Evolutionary conservation across 805 yeast genomes (phyloP).

Genomic region (Teunomyces cretensis): DNA sequence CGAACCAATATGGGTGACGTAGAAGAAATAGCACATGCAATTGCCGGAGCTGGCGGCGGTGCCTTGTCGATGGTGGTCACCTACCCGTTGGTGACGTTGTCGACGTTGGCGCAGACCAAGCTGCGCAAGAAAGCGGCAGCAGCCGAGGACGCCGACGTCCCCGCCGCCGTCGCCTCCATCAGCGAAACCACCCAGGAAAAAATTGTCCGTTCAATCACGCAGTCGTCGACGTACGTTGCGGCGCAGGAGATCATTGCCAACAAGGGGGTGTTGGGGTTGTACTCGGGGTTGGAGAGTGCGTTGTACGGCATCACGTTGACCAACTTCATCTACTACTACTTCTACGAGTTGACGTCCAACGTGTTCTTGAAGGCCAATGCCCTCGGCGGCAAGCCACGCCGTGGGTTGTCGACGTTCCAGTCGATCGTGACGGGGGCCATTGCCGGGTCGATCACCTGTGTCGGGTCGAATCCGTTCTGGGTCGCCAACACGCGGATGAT

Average conservation of each 20-base stretch:
- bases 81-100: slow-evolving; percentile 83
- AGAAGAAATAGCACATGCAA: slow-evolving; percentile 76
- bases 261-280: slow-evolving; percentile 69
- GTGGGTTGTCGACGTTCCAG: slow-evolving; percentile 59
- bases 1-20: slow-evolving; percentile 32
- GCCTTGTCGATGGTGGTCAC: slow-evolving; percentile 84
- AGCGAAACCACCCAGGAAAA: slow-evolving; percentile 15
- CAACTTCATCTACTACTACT: slow-evolving; percentile 87
- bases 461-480: slow-evolving; percentile 89
- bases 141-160: slow-evolving; percentile 4
- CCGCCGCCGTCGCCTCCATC: slow-evolving; percentile 11
- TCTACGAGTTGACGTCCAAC: slow-evolving; percentile 71
- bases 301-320: slow-evolving; percentile 81
- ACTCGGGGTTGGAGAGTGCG: slow-evolving; percentile 87
- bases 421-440: slow-evolving; percentile 76
- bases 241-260: slow-evolving; percentile 46
- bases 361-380: slow-evolving; percentile 39
- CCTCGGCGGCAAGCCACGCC: slow-evolving; percentile 19
- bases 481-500: slow-evolving; percentile 91
- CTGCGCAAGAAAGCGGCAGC: slow-evolving; percentile 22
- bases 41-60: slow-evolving; percentile 94
- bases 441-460: slow-evolving; percentile 84
- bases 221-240: slow-evolving; percentile 23
- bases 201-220: slow-evolving; percentile 14
- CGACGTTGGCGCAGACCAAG: slow-evolving; percentile 85